Conservation (phyloP, 441 rosid species). For the Corymbia citriodora region DNA sequence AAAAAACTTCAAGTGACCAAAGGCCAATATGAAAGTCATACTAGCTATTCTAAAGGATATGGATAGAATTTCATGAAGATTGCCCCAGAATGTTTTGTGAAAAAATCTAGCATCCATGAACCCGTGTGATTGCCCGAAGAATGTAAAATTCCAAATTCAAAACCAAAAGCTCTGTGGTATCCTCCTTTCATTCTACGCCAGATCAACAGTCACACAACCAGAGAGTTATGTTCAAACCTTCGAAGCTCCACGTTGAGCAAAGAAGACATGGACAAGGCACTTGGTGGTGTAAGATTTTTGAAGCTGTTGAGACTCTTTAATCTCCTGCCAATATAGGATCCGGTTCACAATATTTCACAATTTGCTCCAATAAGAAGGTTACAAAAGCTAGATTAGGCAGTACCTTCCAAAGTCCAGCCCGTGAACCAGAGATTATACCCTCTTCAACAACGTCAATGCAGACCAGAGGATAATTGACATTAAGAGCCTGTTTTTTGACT, state of each 20-base stretch:
- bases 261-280: slow-evolving; percentile 16
- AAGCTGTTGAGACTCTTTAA: slow-evolving; percentile 15
- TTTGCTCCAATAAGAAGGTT: neutral
- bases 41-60: neutral
- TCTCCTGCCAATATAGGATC: slow-evolving; percentile 11
- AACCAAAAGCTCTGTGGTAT: neutral
- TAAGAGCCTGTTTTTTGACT: slow-evolving; percentile 12
- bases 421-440: slow-evolving; percentile 18
- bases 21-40: neutral
- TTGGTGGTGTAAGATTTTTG: slow-evolving; percentile 10
- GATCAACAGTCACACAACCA: neutral
- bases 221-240: slow-evolving; percentile 5
- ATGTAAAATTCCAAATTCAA: neutral
- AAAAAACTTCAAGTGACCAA: neutral
- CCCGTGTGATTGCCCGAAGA: neutral
- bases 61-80: neutral
- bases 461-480: slow-evolving; percentile 21
- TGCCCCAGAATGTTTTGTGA: neutral
- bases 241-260: slow-evolving; percentile 17
- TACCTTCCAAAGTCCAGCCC: slow-evolving; percentile 17
- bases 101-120: neutral
- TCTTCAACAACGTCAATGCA: slow-evolving; percentile 24
- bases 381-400: neutral
- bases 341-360: neutral
- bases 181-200: neutral